Percentiles rank a stretch among this genome's conserved stretches.
phyloP scores from a whole-genome alignment of 2,329 filamentous ascomycete genomes.

The Apiospora saccharicola region DNA sequence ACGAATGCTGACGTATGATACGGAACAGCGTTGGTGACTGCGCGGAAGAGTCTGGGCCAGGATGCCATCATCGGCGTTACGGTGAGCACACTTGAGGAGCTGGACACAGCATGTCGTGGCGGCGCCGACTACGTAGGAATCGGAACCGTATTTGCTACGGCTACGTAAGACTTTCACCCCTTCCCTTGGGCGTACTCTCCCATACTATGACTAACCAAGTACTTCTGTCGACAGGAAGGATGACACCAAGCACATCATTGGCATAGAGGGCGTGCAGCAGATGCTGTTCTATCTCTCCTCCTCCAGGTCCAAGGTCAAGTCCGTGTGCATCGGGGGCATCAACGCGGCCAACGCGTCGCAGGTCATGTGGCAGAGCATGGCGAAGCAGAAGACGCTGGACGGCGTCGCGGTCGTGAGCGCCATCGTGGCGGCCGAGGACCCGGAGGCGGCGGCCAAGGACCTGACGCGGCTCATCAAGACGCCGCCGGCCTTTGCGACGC shows the following conservation, averaged over 20 bases:
- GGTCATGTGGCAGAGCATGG: conserved; percentile 73
- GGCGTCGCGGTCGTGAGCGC: conserved; percentile 91
- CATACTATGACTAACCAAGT: background rate
- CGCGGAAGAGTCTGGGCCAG: conserved; percentile 75
- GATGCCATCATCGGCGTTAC: conserved; percentile 89
- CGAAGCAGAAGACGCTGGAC: conserved; percentile 67
- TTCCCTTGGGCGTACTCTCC: background rate
- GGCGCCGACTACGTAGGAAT: conserved; percentile 94
- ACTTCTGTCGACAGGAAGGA: conserved; percentile 70
- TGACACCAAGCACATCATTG: conserved; percentile 84
- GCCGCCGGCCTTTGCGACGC: conserved; percentile 41
- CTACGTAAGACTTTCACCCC: conserved; percentile 62
- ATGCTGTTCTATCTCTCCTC: conserved; percentile 69
- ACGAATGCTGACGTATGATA: conserved; percentile 21
- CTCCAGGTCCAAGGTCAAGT: conserved; percentile 54
- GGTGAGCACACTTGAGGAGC: conserved; percentile 78
- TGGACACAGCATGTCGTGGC: conserved; percentile 71
- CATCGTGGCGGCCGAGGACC: conserved; percentile 77
- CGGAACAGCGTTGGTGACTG: conserved; percentile 63
- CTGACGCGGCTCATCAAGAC: conserved; percentile 64
- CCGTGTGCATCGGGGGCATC: conserved; percentile 90
- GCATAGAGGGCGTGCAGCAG: conserved; percentile 71
- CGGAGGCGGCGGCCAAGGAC: conserved; percentile 66
- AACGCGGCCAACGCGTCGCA: conserved; percentile 78
- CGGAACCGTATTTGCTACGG: conserved; percentile 86